These are phyloP conservation scores for Globisporangium cederbergense DNA, from an alignment of 352 stramenopile genomes.

Conservation along the genomic window DNA sequence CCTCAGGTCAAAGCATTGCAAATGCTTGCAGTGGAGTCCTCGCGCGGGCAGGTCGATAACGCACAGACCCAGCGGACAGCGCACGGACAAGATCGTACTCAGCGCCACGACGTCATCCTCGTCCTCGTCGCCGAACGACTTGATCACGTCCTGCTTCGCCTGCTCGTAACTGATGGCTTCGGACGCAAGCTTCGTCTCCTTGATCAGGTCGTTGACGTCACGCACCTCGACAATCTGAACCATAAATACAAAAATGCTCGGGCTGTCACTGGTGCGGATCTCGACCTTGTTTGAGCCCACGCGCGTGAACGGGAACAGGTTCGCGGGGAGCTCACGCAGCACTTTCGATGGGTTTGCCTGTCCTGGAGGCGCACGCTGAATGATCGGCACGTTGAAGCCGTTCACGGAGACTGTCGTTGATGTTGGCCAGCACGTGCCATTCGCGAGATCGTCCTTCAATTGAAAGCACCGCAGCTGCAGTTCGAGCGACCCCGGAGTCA, in stretches of 20 bases:
- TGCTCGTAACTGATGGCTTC: slow-evolving; percentile 67
- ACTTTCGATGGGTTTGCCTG: slow-evolving; percentile 83
- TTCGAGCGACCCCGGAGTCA: slow-evolving; percentile 61
- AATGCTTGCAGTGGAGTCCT: slow-evolving; percentile 89
- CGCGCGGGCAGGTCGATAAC: slow-evolving; percentile 89
- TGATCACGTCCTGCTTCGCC: slow-evolving; percentile 73
- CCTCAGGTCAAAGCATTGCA: slow-evolving; percentile 95
- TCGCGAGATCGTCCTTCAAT: slow-evolving; percentile 65
- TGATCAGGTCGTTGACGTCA: slow-evolving; percentile 53
- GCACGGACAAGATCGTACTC: slow-evolving; percentile 87
- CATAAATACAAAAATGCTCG: slow-evolving; percentile 61
- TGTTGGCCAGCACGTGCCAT: slow-evolving; percentile 68
- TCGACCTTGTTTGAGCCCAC: slow-evolving; percentile 75
- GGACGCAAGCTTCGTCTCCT: slow-evolving; percentile 59
- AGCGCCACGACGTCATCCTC: slow-evolving; percentile 84
- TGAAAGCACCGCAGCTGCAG: slow-evolving; percentile 78
- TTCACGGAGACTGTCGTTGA: slow-evolving; percentile 70
- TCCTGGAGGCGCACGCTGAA: slow-evolving; percentile 63
- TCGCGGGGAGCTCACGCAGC: slow-evolving; percentile 64
- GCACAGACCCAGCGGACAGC: slow-evolving; percentile 81
- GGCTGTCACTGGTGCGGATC: slow-evolving; percentile 63
- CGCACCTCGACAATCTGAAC: slow-evolving; percentile 73
- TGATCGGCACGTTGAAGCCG: slow-evolving; percentile 62
- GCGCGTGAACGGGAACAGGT: slow-evolving; percentile 67
- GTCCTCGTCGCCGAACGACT: slow-evolving; percentile 74